These are phyloP conservation scores for Fusarium praegraminearum DNA, from an alignment of 2,329 filamentous ascomycete species.

Conservation along the genomic window DNA sequence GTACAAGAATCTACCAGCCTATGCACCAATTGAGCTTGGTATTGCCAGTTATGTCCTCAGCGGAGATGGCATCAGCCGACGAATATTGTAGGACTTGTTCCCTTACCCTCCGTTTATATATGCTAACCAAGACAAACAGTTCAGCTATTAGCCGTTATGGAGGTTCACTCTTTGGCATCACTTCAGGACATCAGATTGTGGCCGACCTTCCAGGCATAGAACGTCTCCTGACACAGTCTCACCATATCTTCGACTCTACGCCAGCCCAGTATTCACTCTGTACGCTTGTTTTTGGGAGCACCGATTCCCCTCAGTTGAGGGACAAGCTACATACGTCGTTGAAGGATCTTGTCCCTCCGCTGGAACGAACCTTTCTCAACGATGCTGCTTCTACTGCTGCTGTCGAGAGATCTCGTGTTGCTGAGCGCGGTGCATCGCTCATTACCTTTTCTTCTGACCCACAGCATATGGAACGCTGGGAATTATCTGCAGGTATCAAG, in stretches of 20 bases:
- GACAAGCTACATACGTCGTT: constrained; percentile 14
- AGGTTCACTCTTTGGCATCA: constrained; percentile 41
- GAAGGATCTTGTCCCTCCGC: constrained; percentile 20
- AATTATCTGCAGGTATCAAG: constrained; percentile 26
- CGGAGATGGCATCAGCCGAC: constrained; percentile 20
- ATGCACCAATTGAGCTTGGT: constrained; percentile 28
- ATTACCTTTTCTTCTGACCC: constrained; percentile 28
- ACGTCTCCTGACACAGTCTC: constrained; percentile 26
- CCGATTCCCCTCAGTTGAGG: constrained; percentile 10
- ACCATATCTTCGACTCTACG: constrained; percentile 20
- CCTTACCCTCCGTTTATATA: too few species aligned
- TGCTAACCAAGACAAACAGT: not conserved
- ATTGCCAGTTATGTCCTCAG: constrained; percentile 26
- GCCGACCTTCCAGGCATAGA: constrained; percentile 33
- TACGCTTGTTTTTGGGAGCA: constrained; percentile 31
- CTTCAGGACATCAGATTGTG: constrained; percentile 34
- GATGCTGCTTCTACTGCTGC: constrained; percentile 36
- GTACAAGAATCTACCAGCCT: constrained; percentile 9
- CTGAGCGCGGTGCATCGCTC: constrained; percentile 23
- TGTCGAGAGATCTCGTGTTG: constrained; percentile 31
- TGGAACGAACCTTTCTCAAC: constrained; percentile 41
- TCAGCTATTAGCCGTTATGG: constrained; percentile 20
- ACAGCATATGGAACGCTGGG: constrained; percentile 34
- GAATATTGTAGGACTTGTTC: constrained; percentile 21
- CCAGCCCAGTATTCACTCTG: constrained; percentile 32